Percentiles rank a stretch among this genome's conserved stretches.
These are phyloP conservation scores for Linnemannia zychae DNA, from an alignment of 192 early-diverging fungal genomes.

Conservation along the genomic window DNA sequence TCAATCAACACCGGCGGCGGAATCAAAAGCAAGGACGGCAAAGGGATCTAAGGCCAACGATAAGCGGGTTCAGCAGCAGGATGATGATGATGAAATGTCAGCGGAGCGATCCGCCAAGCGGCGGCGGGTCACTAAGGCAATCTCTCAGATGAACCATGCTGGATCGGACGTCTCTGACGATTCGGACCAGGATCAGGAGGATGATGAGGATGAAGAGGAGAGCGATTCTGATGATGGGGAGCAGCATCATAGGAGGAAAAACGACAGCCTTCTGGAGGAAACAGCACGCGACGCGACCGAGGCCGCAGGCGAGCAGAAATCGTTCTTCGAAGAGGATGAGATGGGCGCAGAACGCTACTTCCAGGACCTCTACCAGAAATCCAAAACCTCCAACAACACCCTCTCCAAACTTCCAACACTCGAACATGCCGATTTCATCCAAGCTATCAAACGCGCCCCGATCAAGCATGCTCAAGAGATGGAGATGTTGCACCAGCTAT, in stretches of 20 bases:
- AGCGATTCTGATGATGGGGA: constrained; percentile 14
- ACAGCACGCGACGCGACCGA: constrained; percentile 33
- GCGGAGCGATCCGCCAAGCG: constrained; percentile 18
- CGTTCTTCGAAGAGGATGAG: constrained; percentile 59
- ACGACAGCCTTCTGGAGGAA: constrained; percentile 32
- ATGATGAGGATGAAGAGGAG: constrained; percentile 57
- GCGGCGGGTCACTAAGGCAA: constrained; percentile 12
- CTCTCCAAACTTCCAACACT: constrained; percentile 84
- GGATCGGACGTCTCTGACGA: constrained; percentile 54
- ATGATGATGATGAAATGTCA: not conserved
- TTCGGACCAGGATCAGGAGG: constrained; percentile 15
- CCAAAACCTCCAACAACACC: constrained; percentile 89
- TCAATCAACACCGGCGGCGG: not conserved
- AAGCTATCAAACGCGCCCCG: constrained; percentile 65
- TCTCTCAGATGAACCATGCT: constrained; percentile 34
- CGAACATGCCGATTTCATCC: constrained; percentile 75
- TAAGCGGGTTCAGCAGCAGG: not conserved
- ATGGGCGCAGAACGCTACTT: constrained; percentile 85
- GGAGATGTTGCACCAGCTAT: constrained; percentile 62
- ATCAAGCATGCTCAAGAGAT: constrained; percentile 75
- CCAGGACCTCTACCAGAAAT: constrained; percentile 70
- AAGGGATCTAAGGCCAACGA: not conserved
- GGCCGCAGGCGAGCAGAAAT: constrained; percentile 15
- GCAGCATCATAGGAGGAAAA: constrained; percentile 7
- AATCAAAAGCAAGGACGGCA: not conserved